These are phyloP conservation scores for Stachybotrys elegans DNA, from an alignment of 2,329 filamentous ascomycete species.

Conservation along the genomic window DNA sequence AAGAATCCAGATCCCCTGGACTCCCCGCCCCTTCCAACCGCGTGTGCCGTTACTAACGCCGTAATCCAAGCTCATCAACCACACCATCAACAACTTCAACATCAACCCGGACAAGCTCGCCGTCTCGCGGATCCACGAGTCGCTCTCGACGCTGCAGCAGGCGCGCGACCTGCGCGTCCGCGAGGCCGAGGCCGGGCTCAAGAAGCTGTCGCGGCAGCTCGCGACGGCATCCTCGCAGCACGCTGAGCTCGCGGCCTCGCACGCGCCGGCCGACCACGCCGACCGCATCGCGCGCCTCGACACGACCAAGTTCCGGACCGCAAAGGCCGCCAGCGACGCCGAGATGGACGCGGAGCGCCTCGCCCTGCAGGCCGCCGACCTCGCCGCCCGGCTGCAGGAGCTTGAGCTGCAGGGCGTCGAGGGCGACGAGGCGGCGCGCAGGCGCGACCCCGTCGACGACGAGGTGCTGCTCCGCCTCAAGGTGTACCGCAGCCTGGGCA, in stretches of 20 bases:
- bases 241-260: conserved; percentile 66
- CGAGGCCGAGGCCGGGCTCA: conserved; percentile 62
- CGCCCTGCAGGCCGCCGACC: conserved; percentile 68
- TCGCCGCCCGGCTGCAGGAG: conserved; percentile 71
- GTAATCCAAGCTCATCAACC: conserved; percentile 74
- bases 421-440: conserved; percentile 39
- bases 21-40: conserved; percentile 2
- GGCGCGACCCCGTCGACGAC: conserved; percentile 50
- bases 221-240: conserved; percentile 71
- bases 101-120: conserved; percentile 82
- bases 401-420: conserved; percentile 85
- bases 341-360: conserved; percentile 96
- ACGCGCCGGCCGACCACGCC: conserved; percentile 76
- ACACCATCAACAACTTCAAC: conserved; percentile 94
- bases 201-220: conserved; percentile 70
- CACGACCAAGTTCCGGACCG: conserved; percentile 88
- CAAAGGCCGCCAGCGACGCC: conserved; percentile 83
- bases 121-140: conserved; percentile 78
- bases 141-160: conserved; percentile 75
- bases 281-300: conserved; percentile 81
- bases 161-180: conserved; percentile 74
- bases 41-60: neutral
- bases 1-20: conserved; percentile 25
- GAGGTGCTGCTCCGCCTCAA: conserved; percentile 72
- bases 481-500: conserved; percentile 85